phyloP scores from a whole-genome alignment of 331 rosid genomes.

The Quercus phellos region DNA sequence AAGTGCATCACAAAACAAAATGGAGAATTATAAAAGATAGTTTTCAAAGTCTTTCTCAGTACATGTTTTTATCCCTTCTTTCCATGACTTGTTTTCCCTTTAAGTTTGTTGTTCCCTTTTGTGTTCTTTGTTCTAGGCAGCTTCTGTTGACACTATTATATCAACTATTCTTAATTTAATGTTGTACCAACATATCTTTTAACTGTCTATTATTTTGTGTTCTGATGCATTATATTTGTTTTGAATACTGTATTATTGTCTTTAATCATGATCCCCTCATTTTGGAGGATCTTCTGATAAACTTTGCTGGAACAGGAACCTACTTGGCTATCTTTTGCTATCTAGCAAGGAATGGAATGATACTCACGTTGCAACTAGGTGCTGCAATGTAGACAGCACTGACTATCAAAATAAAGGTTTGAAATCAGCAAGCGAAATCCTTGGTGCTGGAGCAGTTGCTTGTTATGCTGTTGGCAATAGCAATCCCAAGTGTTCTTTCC shows the following conservation, averaged over 20 bases:
- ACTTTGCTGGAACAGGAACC: conserved; percentile 61
- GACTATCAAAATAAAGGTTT: conserved; percentile 45
- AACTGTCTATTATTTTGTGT: neutral
- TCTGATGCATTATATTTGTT: neutral
- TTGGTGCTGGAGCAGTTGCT: conserved; percentile 82
- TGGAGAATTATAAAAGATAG: neutral
- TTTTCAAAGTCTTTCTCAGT: neutral
- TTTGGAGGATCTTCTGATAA: conserved; percentile 17
- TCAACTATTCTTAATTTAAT: neutral
- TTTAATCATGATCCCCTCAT: neutral
- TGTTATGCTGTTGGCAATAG: conserved; percentile 59
- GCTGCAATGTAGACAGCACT: conserved; percentile 49
- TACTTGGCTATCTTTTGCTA: conserved; percentile 81
- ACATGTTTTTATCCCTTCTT: neutral
- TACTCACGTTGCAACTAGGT: conserved; percentile 63
- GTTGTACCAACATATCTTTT: neutral
- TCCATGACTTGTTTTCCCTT: neutral
- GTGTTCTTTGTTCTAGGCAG: neutral
- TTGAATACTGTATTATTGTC: neutral
- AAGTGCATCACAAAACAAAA: neutral
- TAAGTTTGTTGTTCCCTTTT: neutral
- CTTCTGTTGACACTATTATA: conserved; percentile 9
- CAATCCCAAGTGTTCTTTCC: conserved; percentile 58
- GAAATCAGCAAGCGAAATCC: conserved; percentile 61
- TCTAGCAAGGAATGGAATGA: conserved; percentile 47